These are phyloP conservation scores for Tetrahymena thermophila DNA, from an alignment of 73 alveolate species.

Conservation along the genomic window DNA sequence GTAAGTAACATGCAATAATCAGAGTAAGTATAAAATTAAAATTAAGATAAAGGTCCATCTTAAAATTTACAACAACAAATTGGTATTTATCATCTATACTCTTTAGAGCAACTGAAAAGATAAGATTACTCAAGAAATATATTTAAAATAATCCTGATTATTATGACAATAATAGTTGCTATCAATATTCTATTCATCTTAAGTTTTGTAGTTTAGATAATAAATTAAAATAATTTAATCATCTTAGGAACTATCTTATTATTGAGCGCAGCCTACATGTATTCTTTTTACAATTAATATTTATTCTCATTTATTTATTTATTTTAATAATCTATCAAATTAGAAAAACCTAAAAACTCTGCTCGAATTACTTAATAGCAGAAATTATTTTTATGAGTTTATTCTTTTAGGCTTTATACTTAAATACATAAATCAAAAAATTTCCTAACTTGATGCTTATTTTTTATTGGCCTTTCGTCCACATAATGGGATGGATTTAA, in stretches of 20 bases:
- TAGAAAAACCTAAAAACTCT: neutral
- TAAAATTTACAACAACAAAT: too few species aligned
- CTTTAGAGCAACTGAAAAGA: neutral
- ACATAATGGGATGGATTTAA: neutral
- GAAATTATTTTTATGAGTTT: neutral
- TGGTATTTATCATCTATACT: neutral
- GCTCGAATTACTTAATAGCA: neutral
- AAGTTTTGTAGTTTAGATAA: neutral
- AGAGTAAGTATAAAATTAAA: neutral
- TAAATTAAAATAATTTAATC: neutral
- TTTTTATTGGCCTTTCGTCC: neutral
- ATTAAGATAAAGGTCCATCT: too few species aligned
- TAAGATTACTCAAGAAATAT: neutral
- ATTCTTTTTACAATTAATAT: neutral
- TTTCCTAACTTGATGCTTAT: neutral
- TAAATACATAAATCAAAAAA: neutral
- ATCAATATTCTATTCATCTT: too few species aligned
- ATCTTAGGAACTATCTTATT: neutral
- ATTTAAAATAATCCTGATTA: neutral
- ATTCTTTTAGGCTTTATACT: neutral
- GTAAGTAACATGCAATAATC: neutral
- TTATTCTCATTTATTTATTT: neutral
- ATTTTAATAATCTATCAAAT: neutral
- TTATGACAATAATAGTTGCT: neutral
- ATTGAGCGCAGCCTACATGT: neutral